Conservation (phyloP, 148 eudicot genomes). For the Oxyria digyna region DNA sequence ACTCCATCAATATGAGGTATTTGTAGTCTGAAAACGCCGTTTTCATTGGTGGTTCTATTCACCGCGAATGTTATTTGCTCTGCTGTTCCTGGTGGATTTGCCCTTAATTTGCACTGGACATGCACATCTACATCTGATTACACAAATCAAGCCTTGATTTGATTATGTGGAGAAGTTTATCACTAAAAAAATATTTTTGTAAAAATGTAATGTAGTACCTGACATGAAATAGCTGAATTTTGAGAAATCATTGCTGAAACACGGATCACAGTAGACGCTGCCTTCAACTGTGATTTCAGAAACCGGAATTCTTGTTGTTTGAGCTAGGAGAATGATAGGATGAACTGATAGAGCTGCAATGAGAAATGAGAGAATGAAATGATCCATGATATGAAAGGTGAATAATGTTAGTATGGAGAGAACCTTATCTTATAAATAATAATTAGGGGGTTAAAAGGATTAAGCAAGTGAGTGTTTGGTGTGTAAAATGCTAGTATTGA, state of each 20-base stretch:
- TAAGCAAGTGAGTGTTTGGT: neutral
- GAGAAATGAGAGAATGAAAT: constrained; percentile 18
- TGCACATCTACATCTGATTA: constrained; percentile 57
- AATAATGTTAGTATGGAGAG: neutral
- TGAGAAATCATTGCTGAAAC: constrained; percentile 41
- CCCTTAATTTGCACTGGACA: constrained; percentile 53
- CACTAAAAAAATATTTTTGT: neutral
- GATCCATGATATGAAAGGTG: constrained; percentile 15
- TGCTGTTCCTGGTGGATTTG: constrained; percentile 35
- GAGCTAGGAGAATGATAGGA: constrained; percentile 18
- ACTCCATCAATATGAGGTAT: constrained; percentile 62
- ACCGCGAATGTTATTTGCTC: constrained; percentile 51
- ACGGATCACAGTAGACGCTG: constrained; percentile 63
- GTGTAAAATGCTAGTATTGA: constrained; percentile 7
- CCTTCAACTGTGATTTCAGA: constrained; percentile 55
- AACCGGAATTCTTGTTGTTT: constrained; percentile 8
- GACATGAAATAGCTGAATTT: constrained; percentile 59
- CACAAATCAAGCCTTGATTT: neutral
- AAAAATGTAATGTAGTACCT: constrained; percentile 36
- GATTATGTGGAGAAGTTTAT: neutral
- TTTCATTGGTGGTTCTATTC: constrained; percentile 42
- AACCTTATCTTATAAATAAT: neutral
- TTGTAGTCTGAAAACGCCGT: constrained; percentile 52
- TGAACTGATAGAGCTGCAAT: constrained; percentile 15
- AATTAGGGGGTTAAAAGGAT: neutral